Evolutionary conservation across 1,139 yeast species (phyloP).

Genomic region (Lodderomyces margitis): DNA sequence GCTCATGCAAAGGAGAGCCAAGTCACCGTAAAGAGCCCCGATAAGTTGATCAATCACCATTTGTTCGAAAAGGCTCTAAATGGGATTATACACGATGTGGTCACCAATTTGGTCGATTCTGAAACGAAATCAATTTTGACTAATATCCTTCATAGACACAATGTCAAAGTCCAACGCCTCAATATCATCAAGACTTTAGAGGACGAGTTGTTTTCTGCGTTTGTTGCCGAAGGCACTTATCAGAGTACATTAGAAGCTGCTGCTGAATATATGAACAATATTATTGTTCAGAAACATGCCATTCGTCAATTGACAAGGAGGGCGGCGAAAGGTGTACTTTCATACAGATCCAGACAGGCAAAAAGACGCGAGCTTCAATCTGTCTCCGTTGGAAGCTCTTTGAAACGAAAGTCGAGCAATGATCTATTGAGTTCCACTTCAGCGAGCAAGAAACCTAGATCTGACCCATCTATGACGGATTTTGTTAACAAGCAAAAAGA

Average conservation of each 20-base stretch:
- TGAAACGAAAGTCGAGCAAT: slow-evolving; percentile 22
- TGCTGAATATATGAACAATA: slow-evolving; percentile 35
- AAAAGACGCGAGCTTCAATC: slow-evolving; percentile 45
- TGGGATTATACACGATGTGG: slow-evolving; percentile 26
- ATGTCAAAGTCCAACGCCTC: slow-evolving; percentile 24
- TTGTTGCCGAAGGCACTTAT: slow-evolving; percentile 55
- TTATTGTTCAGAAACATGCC: slow-evolving; percentile 23
- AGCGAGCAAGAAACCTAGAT: slow-evolving; percentile 12
- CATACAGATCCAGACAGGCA: slow-evolving; percentile 25
- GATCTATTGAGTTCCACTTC: slow-evolving; percentile 4
- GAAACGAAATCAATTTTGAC: slow-evolving; percentile 30
- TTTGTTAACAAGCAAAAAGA: slow-evolving; percentile 27
- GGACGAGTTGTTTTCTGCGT: slow-evolving; percentile 54
- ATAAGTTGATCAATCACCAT: slow-evolving; percentile 18
- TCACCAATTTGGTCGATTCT: slow-evolving; percentile 29
- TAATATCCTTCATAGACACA: slow-evolving; percentile 22
- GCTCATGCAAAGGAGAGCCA: neutral
- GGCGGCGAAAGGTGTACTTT: slow-evolving; percentile 24
- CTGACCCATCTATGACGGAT: slow-evolving; percentile 13
- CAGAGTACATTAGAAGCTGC: slow-evolving; percentile 38
- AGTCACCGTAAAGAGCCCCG: neutral
- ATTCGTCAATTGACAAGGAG: slow-evolving; percentile 23
- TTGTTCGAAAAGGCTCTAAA: slow-evolving; percentile 20
- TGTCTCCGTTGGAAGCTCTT: slow-evolving; percentile 26
- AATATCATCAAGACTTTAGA: slow-evolving; percentile 38